Evolutionary conservation across 257 asterid species (phyloP).

Genomic region (Paulownia fortunei): DNA sequence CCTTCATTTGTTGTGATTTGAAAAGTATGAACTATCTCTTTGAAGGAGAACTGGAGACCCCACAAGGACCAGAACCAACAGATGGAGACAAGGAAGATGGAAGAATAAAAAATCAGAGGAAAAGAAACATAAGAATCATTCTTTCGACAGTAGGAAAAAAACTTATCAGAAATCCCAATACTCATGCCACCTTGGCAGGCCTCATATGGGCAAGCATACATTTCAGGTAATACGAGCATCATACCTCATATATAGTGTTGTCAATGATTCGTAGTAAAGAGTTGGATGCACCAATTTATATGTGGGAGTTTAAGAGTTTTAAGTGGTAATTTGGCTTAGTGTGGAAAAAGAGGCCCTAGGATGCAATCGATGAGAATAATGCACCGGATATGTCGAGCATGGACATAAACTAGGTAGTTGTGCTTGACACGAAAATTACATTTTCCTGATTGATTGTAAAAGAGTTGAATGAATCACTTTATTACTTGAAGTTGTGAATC

Average conservation of each 20-base stretch:
- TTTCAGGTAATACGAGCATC: slow-evolving; percentile 61
- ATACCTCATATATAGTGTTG: background rate
- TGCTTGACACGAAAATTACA: slow-evolving; percentile 2
- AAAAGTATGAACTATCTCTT: slow-evolving; percentile 19
- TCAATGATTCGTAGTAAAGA: background rate
- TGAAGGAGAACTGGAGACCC: slow-evolving; percentile 54
- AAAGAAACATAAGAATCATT: slow-evolving; percentile 42
- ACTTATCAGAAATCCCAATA: slow-evolving; percentile 78
- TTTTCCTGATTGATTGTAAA: background rate
- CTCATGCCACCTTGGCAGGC: slow-evolving; percentile 77
- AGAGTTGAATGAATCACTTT: background rate
- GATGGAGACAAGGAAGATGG: slow-evolving; percentile 46
- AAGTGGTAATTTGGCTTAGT: background rate
- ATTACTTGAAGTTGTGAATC: background rate
- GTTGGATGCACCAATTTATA: slow-evolving; percentile 24
- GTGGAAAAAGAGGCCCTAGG: background rate
- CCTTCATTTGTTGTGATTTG: slow-evolving; percentile 3
- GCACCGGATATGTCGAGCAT: background rate
- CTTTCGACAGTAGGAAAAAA: slow-evolving; percentile 63
- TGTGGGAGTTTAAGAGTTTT: background rate
- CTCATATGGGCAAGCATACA: slow-evolving; percentile 79
- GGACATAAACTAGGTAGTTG: background rate
- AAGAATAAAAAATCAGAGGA: slow-evolving; percentile 37
- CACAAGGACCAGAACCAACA: slow-evolving; percentile 41
- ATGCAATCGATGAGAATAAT: background rate